Conservation (phyloP, 164 flowering plant genomes). For the Vitis rupestris region DNA sequence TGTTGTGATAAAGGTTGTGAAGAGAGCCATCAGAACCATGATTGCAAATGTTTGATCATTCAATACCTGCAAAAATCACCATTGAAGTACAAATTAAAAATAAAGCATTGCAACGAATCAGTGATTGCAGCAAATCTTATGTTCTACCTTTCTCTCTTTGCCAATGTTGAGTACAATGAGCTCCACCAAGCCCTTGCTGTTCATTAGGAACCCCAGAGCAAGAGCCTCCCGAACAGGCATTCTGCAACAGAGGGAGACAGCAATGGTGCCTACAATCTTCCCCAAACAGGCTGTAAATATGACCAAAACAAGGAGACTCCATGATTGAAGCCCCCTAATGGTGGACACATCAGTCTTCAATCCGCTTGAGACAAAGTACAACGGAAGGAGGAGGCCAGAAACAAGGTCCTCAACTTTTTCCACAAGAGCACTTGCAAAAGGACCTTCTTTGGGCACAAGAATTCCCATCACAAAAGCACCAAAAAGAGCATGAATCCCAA, state of each 20-base stretch:
- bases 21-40: slow-evolving; percentile 70
- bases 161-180: slow-evolving; percentile 58
- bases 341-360: slow-evolving; percentile 57
- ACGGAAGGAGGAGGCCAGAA: slow-evolving; percentile 54
- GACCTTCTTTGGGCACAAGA: slow-evolving; percentile 54
- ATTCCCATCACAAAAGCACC: slow-evolving; percentile 64
- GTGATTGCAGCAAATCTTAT: neutral
- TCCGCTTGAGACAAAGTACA: slow-evolving; percentile 66
- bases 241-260: slow-evolving; percentile 30
- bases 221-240: slow-evolving; percentile 44
- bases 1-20: slow-evolving; percentile 79
- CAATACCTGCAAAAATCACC: slow-evolving; percentile 43
- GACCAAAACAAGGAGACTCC: slow-evolving; percentile 60
- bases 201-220: slow-evolving; percentile 61
- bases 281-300: slow-evolving; percentile 55
- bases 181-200: slow-evolving; percentile 61
- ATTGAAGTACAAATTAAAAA: too few relatives aligned
- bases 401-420: slow-evolving; percentile 71
- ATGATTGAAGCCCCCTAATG: slow-evolving; percentile 50
- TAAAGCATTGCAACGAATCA: neutral
- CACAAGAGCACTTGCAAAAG: slow-evolving; percentile 51
- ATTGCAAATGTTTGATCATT: slow-evolving; percentile 80
- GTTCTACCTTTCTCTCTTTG: slow-evolving; percentile 40
- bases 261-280: slow-evolving; percentile 49
- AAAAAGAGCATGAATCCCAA: slow-evolving; percentile 64